Evolutionary conservation across 306 rosid genomes (phyloP), one percentile per base, ranked within the genome.

Genomic region (Sicyos baderoa): DNA sequence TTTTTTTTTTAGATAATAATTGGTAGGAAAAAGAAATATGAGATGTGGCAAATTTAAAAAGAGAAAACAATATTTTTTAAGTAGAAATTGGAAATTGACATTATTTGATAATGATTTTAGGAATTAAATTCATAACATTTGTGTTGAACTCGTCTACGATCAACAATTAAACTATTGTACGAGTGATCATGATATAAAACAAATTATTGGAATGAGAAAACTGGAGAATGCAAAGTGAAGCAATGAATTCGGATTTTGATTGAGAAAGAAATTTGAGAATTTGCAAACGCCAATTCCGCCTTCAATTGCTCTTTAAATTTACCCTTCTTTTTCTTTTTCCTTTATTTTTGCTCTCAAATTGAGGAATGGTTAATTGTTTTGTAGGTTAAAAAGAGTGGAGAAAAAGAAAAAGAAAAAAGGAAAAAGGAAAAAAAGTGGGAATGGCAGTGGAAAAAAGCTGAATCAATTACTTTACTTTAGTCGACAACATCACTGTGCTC

Each of bases 401-500:
- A 35, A 13, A n/a, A 2, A 9, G 45, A 40, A 22, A 19, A 9
- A 10, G 27, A 9, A n/a, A 35, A 61, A 19, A 9, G 9, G 0
- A 15, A n/a, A 27, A 27, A 29, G 0, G 0, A 6, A 15, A 15
- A 9, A 71, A 71, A 19, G 64, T 40, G 12, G 35, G 0, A 52
- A 70, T 17, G 19, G 23, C 7, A 48, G 2, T 13, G 45, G 54
- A 72, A 57, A 56, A 72, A 72, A 72, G 75, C 65, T 22, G 75
- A 57, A 57, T 54, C 75, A 17, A 57, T 42, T 56, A 18, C 68
- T 58, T 45, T 44, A 23, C 75, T 57, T 72, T 72, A 56, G 44
- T 45, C 21, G 68, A 72, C 75, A 72, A 27, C 75, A 40, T 71
- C 25, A 70, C 75, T 71, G 18, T 19, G 23, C 54, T 42, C 75